phyloP scores from a whole-genome alignment of 1,139 yeast species.

The Protomyces lactucae-debilis region DNA sequence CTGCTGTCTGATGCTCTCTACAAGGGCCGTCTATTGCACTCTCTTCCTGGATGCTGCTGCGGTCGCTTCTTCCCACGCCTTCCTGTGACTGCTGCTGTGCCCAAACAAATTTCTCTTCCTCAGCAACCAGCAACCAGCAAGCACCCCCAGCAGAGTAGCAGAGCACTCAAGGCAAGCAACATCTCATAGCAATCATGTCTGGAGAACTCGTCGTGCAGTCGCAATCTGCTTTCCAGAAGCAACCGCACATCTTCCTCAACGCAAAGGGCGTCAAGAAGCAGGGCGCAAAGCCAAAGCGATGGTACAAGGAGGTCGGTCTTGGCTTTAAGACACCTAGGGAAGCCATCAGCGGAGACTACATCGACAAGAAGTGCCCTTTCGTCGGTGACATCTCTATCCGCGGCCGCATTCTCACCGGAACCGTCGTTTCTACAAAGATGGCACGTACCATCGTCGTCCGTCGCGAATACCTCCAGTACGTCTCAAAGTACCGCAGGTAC shows the following conservation, averaged over 20 bases:
- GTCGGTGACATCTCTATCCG: slow-evolving; percentile 95
- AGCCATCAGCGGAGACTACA: slow-evolving; percentile 98
- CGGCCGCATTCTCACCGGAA: slow-evolving; percentile 93
- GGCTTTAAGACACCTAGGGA: slow-evolving; percentile 99
- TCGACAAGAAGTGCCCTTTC: slow-evolving; percentile 99
- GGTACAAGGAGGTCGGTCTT: slow-evolving; percentile 99
- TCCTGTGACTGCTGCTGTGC: too few species aligned
- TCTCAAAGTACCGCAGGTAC: slow-evolving; percentile 99
- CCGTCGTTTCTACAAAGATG: slow-evolving; percentile 99
- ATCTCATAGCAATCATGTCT: slow-evolving; percentile 55
- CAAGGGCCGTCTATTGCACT: too few species aligned
- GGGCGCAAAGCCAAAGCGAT: slow-evolving; percentile 75
- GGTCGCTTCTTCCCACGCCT: too few species aligned
- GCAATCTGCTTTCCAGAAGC: slow-evolving; percentile 99
- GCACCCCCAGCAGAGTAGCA: too few species aligned
- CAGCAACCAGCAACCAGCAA: too few species aligned
- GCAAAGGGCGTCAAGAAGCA: slow-evolving; percentile 98
- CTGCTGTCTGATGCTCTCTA: too few species aligned
- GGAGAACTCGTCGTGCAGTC: slow-evolving; percentile 99
- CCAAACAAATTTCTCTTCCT: too few species aligned
- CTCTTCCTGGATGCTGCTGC: too few species aligned
- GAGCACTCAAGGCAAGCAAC: too few species aligned
- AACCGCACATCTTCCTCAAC: slow-evolving; percentile 93
- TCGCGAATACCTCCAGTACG: slow-evolving; percentile 99
- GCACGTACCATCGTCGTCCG: slow-evolving; percentile 99